Base-by-base conservation (phyloP, 2,329 filamentous ascomycete genomes). In the Hirsutella minnesotensis region DNA sequence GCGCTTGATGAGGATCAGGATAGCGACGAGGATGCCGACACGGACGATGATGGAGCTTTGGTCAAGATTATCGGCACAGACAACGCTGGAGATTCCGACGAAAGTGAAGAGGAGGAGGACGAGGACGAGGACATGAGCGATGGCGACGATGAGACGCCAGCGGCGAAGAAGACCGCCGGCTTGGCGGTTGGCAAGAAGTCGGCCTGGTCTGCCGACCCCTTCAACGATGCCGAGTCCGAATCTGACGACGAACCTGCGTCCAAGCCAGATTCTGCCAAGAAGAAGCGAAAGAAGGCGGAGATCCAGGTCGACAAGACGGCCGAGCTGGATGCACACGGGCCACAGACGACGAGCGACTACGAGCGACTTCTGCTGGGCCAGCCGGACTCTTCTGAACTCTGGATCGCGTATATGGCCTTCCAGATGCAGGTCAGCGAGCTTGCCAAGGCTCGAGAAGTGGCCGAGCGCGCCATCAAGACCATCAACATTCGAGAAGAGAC, bases 361-460 rank as follows among this genome's bases (percentile, higher is more conserved):
- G 94, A 98, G 66, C 83, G 92, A 52, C 79, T 95, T 20, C 76
- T 98, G 35, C 77, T 98, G 19, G 86, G 88, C 44, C 85, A 94
- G 59, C 88, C 92, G 3, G 88, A 96, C 65, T 90, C 86, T n/a
- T 94, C 90, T 1, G 72, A 83, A 47, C 75, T 96, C 22, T 98
- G 92, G 92, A 86, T 95, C 43, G 78, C 86, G 51, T 98, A 98
- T 67, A 96, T 98, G 87, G 88, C 89, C n/a, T 94, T 94, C 74
- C 87, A 96, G 64, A 81, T 95, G 62, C 83, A 94, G 58, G 77
- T 94, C 41, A 86, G 86, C 57, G 92, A 98, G 64, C 72, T 94
- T 18, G 79, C 82, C 47, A 92, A 88, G 63, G 89, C 92, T 12
- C 80, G 90, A 39, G 84, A 90, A 50, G 83, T 95, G 46, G 89